These are phyloP conservation scores for Tremella mesenterica DNA, from an alignment of 768 basidiomycete species.

Conservation along the genomic window DNA sequence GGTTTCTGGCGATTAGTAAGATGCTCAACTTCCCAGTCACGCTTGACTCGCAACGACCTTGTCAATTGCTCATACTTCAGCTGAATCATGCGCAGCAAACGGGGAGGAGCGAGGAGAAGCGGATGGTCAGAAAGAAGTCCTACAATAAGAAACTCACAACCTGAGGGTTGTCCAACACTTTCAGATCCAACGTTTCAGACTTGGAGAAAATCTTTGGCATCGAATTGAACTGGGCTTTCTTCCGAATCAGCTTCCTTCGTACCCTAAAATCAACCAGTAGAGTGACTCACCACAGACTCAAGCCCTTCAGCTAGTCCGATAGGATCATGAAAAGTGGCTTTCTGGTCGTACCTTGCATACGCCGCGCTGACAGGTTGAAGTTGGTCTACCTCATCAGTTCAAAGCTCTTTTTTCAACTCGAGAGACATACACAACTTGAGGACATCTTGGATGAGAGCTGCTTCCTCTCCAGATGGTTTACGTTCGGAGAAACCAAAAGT, in stretches of 20 bases:
- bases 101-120: neutral
- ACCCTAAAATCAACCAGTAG: too few species aligned
- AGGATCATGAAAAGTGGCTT: slow-evolving; percentile 38
- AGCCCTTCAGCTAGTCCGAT: slow-evolving; percentile 37
- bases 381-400: slow-evolving; percentile 20
- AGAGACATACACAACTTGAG: slow-evolving; percentile 31
- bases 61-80: too few species aligned
- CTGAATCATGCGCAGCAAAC: too few species aligned
- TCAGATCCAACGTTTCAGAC: slow-evolving; percentile 23
- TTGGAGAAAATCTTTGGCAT: slow-evolving; percentile 37
- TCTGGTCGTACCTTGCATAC: slow-evolving; percentile 29
- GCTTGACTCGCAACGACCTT: too few species aligned
- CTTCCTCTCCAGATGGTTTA: slow-evolving; percentile 26
- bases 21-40: neutral
- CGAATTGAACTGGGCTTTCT: slow-evolving; percentile 37
- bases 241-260: neutral
- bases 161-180: slow-evolving; percentile 36
- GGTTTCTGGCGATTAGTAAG: too few species aligned
- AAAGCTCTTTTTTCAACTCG: neutral
- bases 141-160: slow-evolving; percentile 20
- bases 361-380: slow-evolving; percentile 32
- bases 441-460: slow-evolving; percentile 32
- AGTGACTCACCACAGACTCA: slow-evolving; percentile 25
- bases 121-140: neutral
- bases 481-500: slow-evolving; percentile 30